Conservation (phyloP, 2,329 filamentous ascomycete genomes). For the Endocalyx cinctus region DNA sequence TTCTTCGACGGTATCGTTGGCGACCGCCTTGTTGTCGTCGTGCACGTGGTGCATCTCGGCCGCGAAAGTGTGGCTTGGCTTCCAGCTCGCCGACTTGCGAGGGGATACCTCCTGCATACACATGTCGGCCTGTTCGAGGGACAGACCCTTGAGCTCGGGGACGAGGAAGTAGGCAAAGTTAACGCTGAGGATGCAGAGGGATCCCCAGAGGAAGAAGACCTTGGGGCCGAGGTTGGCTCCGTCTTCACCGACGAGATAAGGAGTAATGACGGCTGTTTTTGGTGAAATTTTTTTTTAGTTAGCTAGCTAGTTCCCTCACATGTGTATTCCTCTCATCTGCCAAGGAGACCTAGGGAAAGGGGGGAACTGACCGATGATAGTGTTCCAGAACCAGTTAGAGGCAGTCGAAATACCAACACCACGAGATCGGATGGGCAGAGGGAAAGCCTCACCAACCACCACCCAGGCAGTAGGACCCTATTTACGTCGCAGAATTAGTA, state of each 20-base stretch:
- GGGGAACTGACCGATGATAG: slow-evolving; percentile 31
- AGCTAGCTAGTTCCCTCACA: background rate
- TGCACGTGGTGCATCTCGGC: slow-evolving; percentile 25
- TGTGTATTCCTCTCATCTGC: too few species aligned
- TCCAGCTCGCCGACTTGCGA: slow-evolving; percentile 30
- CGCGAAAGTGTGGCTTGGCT: slow-evolving; percentile 30
- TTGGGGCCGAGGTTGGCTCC: slow-evolving; percentile 35
- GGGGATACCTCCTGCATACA: slow-evolving; percentile 48
- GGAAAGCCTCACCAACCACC: slow-evolving; percentile 72
- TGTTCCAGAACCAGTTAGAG: slow-evolving; percentile 73
- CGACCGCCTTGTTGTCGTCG: too few species aligned
- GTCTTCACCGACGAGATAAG: slow-evolving; percentile 61
- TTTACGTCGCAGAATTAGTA: too few species aligned
- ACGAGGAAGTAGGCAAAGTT: slow-evolving; percentile 56
- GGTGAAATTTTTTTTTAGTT: slow-evolving; percentile 6
- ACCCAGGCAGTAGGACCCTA: slow-evolving; percentile 63
- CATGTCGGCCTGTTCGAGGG: slow-evolving; percentile 69
- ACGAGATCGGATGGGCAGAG: slow-evolving; percentile 67
- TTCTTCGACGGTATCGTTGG: too few species aligned
- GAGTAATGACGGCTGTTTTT: slow-evolving; percentile 56
- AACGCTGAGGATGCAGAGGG: slow-evolving; percentile 50
- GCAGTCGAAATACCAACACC: slow-evolving; percentile 68
- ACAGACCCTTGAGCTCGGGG: slow-evolving; percentile 71
- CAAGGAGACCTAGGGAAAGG: background rate
- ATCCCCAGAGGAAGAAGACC: slow-evolving; percentile 59